phyloP scores from a whole-genome alignment of 1,139 yeast genomes.

The Zygosaccharomyces sapae region DNA sequence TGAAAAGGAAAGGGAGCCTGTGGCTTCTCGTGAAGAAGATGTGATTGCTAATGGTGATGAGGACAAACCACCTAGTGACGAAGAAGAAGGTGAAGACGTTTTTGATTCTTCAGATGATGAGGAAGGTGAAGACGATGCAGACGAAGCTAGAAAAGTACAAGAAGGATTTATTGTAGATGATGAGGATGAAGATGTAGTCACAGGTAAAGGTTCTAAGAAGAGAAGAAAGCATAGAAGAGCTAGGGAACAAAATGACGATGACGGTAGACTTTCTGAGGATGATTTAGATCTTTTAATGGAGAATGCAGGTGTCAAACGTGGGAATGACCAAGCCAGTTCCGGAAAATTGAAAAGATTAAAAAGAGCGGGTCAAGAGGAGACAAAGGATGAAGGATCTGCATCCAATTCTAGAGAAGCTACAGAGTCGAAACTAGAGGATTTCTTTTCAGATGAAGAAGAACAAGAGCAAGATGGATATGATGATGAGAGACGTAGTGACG shows the following conservation, averaged over 20 bases:
- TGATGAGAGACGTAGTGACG: conserved; percentile 24
- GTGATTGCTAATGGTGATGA: conserved; percentile 34
- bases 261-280: conserved; percentile 82
- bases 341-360: conserved; percentile 75
- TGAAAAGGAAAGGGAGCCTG: conserved; percentile 9
- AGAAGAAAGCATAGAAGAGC: conserved; percentile 41
- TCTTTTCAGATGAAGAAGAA: conserved; percentile 81
- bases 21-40: conserved; percentile 28
- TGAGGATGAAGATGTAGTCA: conserved; percentile 59
- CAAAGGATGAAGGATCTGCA: conserved; percentile 33
- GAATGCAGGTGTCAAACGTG: conserved; percentile 65
- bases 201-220: conserved; percentile 38
- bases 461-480: conserved; percentile 42
- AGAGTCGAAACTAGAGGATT: conserved; percentile 57
- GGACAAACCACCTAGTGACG: conserved; percentile 39
- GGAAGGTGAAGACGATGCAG: conserved; percentile 74
- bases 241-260: conserved; percentile 38
- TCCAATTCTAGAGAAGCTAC: conserved; percentile 12
- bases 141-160: conserved; percentile 70
- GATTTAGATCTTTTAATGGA: conserved; percentile 89
- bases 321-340: conserved; percentile 41
- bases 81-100: conserved; percentile 45
- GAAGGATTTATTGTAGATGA: conserved; percentile 95
- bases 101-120: conserved; percentile 73
- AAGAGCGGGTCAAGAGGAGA: conserved; percentile 51